Evolutionary conservation across 2,329 filamentous ascomycete species (phyloP).

Genomic region (Chlorencoelia australis): DNA sequence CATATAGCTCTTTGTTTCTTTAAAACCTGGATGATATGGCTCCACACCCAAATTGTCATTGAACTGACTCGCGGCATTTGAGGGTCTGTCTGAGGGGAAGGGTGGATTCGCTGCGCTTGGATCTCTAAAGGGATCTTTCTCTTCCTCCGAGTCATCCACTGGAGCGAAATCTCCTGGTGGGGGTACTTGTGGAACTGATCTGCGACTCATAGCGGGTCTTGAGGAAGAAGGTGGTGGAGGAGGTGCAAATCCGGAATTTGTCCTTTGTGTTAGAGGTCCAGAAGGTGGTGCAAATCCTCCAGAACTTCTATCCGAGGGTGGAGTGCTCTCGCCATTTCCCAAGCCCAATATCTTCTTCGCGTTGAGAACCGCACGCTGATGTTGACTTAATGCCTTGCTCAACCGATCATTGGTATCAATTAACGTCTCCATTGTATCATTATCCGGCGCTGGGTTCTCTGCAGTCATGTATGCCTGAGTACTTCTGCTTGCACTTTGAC

Average conservation of each 20-base stretch:
- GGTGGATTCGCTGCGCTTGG: slow-evolving; percentile 15
- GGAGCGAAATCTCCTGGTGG: slow-evolving; percentile 22
- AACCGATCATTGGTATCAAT: slow-evolving; percentile 94
- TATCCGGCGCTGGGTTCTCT: slow-evolving; percentile 72
- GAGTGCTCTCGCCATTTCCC: slow-evolving; percentile 16
- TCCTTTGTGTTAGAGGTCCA: slow-evolving; percentile 14
- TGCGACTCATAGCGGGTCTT: background rate
- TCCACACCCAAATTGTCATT: slow-evolving; percentile 24
- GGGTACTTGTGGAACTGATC: slow-evolving; percentile 17
- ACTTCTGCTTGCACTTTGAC: slow-evolving; percentile 67
- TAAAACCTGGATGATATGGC: slow-evolving; percentile 28
- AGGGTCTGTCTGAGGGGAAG: slow-evolving; percentile 19
- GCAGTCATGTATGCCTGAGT: slow-evolving; percentile 80
- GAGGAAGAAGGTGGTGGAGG: no score
- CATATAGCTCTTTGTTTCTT: slow-evolving; percentile 19
- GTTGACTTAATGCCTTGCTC: slow-evolving; percentile 69
- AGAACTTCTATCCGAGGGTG: slow-evolving; percentile 16
- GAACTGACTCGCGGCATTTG: slow-evolving; percentile 19
- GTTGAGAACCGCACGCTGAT: slow-evolving; percentile 68
- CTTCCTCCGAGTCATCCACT: slow-evolving; percentile 18
- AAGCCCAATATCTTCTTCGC: slow-evolving; percentile 46
- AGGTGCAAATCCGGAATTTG: slow-evolving; percentile 7
- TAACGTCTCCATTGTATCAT: slow-evolving; percentile 84
- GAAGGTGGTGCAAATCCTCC: slow-evolving; percentile 15
- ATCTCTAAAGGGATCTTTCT: slow-evolving; percentile 23